These are phyloP conservation scores for Penicillium palitans DNA, from an alignment of 2,329 filamentous ascomycete genomes.

Conservation along the genomic window DNA sequence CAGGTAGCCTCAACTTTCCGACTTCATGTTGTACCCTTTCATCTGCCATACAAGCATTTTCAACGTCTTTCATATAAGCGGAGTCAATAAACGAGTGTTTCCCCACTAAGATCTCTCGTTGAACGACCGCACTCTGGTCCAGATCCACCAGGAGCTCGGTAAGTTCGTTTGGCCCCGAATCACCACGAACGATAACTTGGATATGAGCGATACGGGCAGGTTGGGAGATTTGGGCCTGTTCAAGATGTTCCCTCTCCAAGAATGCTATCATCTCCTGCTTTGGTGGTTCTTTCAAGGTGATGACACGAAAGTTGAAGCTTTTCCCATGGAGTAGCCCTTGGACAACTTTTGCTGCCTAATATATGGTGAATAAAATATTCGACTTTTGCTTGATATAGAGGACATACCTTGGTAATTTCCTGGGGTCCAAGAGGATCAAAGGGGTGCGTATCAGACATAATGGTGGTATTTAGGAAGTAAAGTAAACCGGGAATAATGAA, in stretches of 20 bases:
- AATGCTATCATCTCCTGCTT: conserved; percentile 52
- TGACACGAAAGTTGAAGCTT: conserved; percentile 49
- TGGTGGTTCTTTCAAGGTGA: conserved; percentile 53
- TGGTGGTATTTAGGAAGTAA: background rate
- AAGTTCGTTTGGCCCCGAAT: conserved; percentile 16
- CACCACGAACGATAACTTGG: conserved; percentile 29
- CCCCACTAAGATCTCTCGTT: conserved; percentile 22
- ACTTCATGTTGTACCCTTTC: conserved; percentile 44
- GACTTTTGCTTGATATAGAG: background rate
- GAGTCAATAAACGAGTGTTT: conserved; percentile 36
- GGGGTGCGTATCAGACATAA: conserved; percentile 28
- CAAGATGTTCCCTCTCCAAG: conserved; percentile 47
- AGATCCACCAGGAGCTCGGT: conserved; percentile 30
- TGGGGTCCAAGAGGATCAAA: conserved; percentile 34
- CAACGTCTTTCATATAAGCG: conserved; percentile 51
- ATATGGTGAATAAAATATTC: background rate
- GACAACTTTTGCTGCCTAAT: conserved; percentile 31
- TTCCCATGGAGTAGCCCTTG: conserved; percentile 37
- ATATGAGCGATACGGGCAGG: conserved; percentile 46
- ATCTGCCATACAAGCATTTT: conserved; percentile 50
- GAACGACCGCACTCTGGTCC: conserved; percentile 10
- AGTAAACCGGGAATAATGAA: background rate
- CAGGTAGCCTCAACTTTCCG: conserved; percentile 45
- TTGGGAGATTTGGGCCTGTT: conserved; percentile 11
- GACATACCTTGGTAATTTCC: conserved; percentile 33